A percentile compares a stretch with the other conserved stretches of the same genome.
phyloP scores from a whole-genome alignment of 208 protist species.

The Crithidia sp. region DNA sequence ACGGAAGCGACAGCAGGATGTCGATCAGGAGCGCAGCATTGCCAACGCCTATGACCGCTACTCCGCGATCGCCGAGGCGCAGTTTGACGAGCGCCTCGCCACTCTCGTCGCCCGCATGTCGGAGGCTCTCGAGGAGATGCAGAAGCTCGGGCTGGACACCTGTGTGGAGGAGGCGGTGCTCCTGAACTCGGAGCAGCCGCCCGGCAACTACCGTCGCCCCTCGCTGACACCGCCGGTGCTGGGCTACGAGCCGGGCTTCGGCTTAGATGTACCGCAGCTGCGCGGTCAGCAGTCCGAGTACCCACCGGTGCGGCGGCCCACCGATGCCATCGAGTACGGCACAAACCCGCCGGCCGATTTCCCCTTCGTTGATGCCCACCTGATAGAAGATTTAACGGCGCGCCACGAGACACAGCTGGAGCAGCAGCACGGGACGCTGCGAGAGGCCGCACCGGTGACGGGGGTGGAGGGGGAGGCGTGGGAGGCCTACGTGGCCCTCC shows the following conservation, averaged over 20 bases:
- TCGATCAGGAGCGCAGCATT: conserved; percentile 68
- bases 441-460: conserved; percentile 70
- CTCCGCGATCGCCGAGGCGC: conserved; percentile 46
- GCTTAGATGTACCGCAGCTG: conserved; percentile 87
- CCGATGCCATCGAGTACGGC: conserved; percentile 53
- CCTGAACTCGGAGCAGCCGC: conserved; percentile 78
- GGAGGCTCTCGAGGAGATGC: conserved; percentile 73
- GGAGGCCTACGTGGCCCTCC: conserved; percentile 83
- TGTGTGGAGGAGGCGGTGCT: conserved; percentile 74
- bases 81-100: conserved; percentile 59
- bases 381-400: conserved; percentile 65
- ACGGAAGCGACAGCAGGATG: conserved; percentile 80
- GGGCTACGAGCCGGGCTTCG: conserved; percentile 88
- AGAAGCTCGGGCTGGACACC: conserved; percentile 48
- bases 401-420: conserved; percentile 44
- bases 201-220: conserved; percentile 67
- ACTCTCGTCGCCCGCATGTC: conserved; percentile 62
- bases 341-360: conserved; percentile 36
- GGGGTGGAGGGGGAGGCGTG: conserved; percentile 87
- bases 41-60: conserved; percentile 80
- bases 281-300: conserved; percentile 77
- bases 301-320: conserved; percentile 59
- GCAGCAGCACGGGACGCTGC: conserved; percentile 63
- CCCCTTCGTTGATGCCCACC: conserved; percentile 68
- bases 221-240: conserved; percentile 76